Evolutionary conservation across 225 moss, liverwort and hornwort species (phyloP).

Genomic region (Ulota crispa): DNA sequence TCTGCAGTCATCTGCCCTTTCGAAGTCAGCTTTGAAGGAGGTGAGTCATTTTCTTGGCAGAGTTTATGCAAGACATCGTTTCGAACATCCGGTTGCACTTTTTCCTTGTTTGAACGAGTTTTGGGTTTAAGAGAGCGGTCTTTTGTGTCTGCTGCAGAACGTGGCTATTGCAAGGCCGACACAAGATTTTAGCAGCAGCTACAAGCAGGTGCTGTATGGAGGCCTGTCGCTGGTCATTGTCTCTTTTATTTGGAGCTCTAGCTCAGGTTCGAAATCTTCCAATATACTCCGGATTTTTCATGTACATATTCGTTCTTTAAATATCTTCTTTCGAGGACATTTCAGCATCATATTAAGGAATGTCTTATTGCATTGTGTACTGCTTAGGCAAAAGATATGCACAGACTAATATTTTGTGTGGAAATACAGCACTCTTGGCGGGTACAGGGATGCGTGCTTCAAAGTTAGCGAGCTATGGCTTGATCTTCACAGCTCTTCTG

Average conservation of each 20-base stretch:
- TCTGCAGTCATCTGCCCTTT: conserved; percentile 39
- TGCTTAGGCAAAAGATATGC: background rate
- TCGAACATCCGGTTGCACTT: background rate
- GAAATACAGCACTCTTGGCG: conserved; percentile 62
- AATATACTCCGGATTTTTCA: background rate
- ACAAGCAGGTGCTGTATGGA: conserved; percentile 80
- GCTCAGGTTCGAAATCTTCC: conserved; percentile 55
- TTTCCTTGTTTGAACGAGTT: background rate
- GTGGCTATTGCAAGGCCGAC: conserved; percentile 48
- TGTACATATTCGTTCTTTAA: background rate
- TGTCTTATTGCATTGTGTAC: background rate
- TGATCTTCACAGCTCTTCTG: conserved; percentile 70
- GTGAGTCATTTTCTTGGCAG: background rate
- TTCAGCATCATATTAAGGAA: background rate
- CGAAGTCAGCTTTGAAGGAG: conserved; percentile 34
- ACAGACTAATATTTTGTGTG: background rate
- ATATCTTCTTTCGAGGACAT: background rate
- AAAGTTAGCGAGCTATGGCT: conserved; percentile 74
- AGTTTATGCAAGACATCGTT: background rate
- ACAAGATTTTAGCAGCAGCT: conserved; percentile 72
- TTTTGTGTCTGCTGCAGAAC: conserved; percentile 46
- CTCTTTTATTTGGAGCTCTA: conserved; percentile 86
- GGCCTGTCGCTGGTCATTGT: conserved; percentile 84
- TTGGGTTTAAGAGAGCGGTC: background rate
- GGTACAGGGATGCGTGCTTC: conserved; percentile 85